Percentiles rank a stretch among this genome's conserved stretches.
Conservation (phyloP, 1,139 yeast species). For the Candida dubliniensis region DNA sequence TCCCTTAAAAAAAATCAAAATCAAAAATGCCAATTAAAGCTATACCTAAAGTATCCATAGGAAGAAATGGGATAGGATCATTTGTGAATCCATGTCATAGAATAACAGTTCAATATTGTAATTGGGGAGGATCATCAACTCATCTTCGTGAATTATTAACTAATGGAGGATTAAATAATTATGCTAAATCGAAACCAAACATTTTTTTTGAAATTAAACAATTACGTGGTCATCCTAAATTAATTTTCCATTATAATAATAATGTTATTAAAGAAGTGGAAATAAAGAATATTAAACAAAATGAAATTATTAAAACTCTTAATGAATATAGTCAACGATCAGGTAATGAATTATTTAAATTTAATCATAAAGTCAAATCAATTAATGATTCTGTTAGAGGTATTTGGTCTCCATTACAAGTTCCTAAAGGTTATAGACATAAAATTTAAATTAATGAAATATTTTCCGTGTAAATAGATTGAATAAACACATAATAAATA, state of each 20-base stretch:
- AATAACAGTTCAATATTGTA: slow-evolving; percentile 76
- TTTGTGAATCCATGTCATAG: slow-evolving; percentile 74
- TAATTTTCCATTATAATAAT: slow-evolving; percentile 64
- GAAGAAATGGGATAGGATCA: slow-evolving; percentile 82
- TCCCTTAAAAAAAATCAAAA: not conserved
- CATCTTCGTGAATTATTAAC: slow-evolving; percentile 75
- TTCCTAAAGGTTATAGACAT: slow-evolving; percentile 65
- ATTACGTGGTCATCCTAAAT: slow-evolving; percentile 76
- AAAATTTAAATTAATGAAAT: slow-evolving; percentile 48
- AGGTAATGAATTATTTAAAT: slow-evolving; percentile 44
- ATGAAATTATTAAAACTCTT: slow-evolving; percentile 59
- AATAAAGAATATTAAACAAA: slow-evolving; percentile 56
- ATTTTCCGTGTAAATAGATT: not conserved
- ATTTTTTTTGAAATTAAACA: slow-evolving; percentile 70
- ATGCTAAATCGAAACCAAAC: slow-evolving; percentile 62
- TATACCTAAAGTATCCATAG: slow-evolving; percentile 52
- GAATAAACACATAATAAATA: no score
- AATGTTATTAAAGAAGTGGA: slow-evolving; percentile 39
- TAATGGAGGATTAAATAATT: slow-evolving; percentile 50
- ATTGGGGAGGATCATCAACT: slow-evolving; percentile 92
- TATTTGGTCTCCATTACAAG: slow-evolving; percentile 95
- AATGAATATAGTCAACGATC: slow-evolving; percentile 48
- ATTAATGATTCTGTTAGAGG: slow-evolving; percentile 88
- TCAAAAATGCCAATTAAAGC: slow-evolving; percentile 49
- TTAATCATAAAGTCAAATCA: slow-evolving; percentile 71